phyloP scores from a whole-genome alignment of 495 filamentous ascomycete genomes.

The Penicillium robsamsonii region DNA sequence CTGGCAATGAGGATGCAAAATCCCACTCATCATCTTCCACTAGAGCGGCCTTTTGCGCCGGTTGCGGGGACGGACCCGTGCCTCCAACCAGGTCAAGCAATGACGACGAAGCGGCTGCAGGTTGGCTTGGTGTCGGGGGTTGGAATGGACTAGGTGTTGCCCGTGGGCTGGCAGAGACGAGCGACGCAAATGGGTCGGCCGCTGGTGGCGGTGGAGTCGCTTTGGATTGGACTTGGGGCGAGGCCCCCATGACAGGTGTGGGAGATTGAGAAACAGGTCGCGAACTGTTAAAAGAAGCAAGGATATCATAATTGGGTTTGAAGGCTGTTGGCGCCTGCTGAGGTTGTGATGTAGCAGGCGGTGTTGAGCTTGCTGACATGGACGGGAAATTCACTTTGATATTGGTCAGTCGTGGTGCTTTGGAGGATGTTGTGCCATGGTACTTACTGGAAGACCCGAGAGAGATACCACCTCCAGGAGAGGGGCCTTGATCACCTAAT shows the following conservation, averaged over 20 bases:
- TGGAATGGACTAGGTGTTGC: constrained; percentile 36
- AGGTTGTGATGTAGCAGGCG: constrained; percentile 29
- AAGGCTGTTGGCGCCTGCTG: constrained; percentile 36
- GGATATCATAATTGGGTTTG: constrained; percentile 61
- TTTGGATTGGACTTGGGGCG: constrained; percentile 37
- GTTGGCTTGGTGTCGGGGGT: constrained; percentile 19
- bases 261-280: constrained; percentile 48
- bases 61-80: constrained; percentile 20
- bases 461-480: constrained; percentile 78
- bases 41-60: constrained; percentile 27
- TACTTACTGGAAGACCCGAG: constrained; percentile 68
- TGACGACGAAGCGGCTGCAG: constrained; percentile 35
- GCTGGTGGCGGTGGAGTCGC: constrained; percentile 41
- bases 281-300: constrained; percentile 49
- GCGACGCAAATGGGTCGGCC: constrained; percentile 68
- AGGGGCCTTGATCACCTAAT: constrained; percentile 60
- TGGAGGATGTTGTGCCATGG: constrained; percentile 47
- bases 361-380: constrained; percentile 24
- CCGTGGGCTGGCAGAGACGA: constrained; percentile 56
- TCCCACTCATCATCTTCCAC: constrained; percentile 80
- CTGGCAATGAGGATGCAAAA: constrained; percentile 83
- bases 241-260: constrained; percentile 39
- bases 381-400: constrained; percentile 24
- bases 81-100: constrained; percentile 44
- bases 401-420: constrained; percentile 12